A percentile compares a stretch with the other conserved stretches of the same genome.
Conservation (phyloP, 108 stramenopile genomes). For the Chaetoceros tenuissimus region DNA sequence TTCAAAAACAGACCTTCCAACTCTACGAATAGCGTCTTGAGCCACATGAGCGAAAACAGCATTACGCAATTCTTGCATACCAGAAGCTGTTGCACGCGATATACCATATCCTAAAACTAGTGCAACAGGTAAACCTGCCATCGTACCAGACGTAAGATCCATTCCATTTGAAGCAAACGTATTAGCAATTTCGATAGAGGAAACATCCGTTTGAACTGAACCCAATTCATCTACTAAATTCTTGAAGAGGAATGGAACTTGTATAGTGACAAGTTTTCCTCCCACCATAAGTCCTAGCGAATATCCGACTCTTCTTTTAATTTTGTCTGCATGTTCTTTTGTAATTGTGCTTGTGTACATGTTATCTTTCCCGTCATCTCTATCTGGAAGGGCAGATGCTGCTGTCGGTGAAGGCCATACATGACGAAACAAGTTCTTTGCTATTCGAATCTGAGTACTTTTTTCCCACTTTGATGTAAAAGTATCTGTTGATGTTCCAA, state of each 20-base stretch:
- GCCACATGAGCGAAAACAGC: slow-evolving; percentile 94
- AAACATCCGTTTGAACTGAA: slow-evolving; percentile 11
- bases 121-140: background rate
- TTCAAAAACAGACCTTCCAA: slow-evolving; percentile 81
- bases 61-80: slow-evolving; percentile 89
- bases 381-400: background rate
- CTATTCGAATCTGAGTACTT: slow-evolving; percentile 11
- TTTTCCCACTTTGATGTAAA: background rate
- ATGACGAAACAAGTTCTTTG: slow-evolving; percentile 7
- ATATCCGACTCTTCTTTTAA: slow-evolving; percentile 62
- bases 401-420: slow-evolving; percentile 15
- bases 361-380: background rate
- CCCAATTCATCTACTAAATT: slow-evolving; percentile 66
- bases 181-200: background rate
- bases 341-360: slow-evolving; percentile 1
- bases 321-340: slow-evolving; percentile 8
- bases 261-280: slow-evolving; percentile 89
- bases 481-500: background rate
- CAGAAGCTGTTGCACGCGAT: slow-evolving; percentile 77
- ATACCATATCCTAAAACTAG: slow-evolving; percentile 88
- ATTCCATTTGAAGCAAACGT: slow-evolving; percentile 2
- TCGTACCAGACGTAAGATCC: slow-evolving; percentile 2
- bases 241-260: slow-evolving; percentile 96
- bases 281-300: slow-evolving; percentile 82
- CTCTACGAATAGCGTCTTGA: slow-evolving; percentile 91